phyloP scores from a whole-genome alignment of 2,329 filamentous ascomycete species.

The Fusarium hainanense region DNA sequence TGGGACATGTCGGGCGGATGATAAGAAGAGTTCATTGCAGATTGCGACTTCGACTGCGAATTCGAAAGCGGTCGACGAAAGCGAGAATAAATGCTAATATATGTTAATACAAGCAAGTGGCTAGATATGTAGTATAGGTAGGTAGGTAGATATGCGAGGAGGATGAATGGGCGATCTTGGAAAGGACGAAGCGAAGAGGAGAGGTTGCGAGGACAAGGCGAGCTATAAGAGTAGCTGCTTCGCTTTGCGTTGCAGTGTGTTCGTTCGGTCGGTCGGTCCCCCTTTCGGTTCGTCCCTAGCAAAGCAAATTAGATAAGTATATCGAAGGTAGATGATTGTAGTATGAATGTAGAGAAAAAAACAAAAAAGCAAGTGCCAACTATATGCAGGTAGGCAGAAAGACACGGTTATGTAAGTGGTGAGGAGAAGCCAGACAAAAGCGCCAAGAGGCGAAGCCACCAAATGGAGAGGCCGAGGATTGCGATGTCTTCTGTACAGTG shows the following conservation, averaged over 20 bases:
- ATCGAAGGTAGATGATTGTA: neutral
- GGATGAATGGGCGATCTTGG: slow-evolving; percentile 2
- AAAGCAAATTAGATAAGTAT: slow-evolving; percentile 7
- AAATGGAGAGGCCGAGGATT: slow-evolving; percentile 33
- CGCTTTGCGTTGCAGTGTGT: slow-evolving; percentile 11
- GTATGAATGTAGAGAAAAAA: neutral
- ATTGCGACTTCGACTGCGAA: neutral
- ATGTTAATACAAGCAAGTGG: neutral
- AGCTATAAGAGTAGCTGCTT: slow-evolving; percentile 31
- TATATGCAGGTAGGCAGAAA: neutral
- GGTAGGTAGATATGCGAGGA: slow-evolving; percentile 1
- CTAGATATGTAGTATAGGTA: neutral
- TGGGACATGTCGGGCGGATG: slow-evolving; percentile 49
- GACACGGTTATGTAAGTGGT: neutral
- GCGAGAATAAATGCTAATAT: slow-evolving; percentile 4
- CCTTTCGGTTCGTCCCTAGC: slow-evolving; percentile 6
- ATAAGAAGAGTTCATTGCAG: slow-evolving; percentile 49
- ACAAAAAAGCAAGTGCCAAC: neutral
- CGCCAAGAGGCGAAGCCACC: slow-evolving; percentile 33
- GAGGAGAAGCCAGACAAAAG: neutral
- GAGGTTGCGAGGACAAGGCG: slow-evolving; percentile 17
- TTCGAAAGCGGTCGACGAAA: neutral
- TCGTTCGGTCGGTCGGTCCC: neutral
- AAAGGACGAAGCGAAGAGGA: slow-evolving; percentile 15
- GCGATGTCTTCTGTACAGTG: slow-evolving; percentile 3